phyloP scores from a whole-genome alignment of 2,329 filamentous ascomycete genomes.

The Laburnicola sp. region DNA sequence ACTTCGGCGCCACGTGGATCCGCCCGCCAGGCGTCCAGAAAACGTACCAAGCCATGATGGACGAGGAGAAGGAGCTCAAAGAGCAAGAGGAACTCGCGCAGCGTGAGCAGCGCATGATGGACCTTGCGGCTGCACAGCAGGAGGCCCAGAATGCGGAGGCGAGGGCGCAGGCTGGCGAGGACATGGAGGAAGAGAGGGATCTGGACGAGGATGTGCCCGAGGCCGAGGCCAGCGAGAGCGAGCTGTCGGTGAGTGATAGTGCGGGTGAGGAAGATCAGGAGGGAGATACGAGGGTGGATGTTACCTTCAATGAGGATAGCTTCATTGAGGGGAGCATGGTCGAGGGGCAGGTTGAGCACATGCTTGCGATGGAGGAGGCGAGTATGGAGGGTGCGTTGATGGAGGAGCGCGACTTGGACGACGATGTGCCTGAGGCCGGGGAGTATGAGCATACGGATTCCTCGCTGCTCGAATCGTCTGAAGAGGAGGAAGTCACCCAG shows the following conservation, averaged over 20 bases:
- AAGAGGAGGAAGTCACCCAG: constrained; percentile 31
- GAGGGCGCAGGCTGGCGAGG: constrained; percentile 49
- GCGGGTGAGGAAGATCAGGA: constrained; percentile 40
- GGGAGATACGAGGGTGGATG: constrained; percentile 46
- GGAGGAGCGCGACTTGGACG: constrained; percentile 55
- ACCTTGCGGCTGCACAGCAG: constrained; percentile 66
- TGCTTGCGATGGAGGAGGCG: constrained; percentile 51
- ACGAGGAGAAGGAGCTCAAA: constrained; percentile 85
- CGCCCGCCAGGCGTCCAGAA: constrained; percentile 85
- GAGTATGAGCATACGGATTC: constrained; percentile 60
- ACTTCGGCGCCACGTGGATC: constrained; percentile 89
- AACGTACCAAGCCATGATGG: constrained; percentile 84
- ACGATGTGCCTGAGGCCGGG: constrained; percentile 57
- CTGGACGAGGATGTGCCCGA: constrained; percentile 47
- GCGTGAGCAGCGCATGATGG: constrained; percentile 70
- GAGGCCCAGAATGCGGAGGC: constrained; percentile 42
- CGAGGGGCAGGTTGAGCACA: constrained; percentile 41
- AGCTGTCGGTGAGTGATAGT: constrained; percentile 46
- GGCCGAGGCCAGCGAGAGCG: constrained; percentile 36
- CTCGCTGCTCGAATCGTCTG: constrained; percentile 49
- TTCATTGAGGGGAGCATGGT: constrained; percentile 52
- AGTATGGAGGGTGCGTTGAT: constrained; percentile 52
- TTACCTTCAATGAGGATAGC: constrained; percentile 54
- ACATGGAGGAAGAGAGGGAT: constrained; percentile 45
- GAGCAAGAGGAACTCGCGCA: constrained; percentile 78